Percentiles rank a stretch among this genome's conserved stretches.
phyloP scores from a whole-genome alignment of 768 basidiomycete genomes.

The Goffeauzyma gilvescens region DNA sequence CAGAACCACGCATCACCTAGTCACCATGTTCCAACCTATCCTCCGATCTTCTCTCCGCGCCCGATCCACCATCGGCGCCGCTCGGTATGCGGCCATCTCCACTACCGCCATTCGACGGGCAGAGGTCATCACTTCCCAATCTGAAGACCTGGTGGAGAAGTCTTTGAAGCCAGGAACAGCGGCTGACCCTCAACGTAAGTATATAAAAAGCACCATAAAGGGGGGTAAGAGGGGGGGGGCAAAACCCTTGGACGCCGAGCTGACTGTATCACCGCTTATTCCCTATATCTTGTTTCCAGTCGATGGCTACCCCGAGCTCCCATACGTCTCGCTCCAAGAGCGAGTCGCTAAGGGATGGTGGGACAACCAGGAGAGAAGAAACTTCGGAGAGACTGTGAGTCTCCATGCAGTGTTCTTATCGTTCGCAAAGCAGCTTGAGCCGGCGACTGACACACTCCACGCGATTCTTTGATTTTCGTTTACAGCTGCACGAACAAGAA shows the following conservation, averaged over 20 bases:
- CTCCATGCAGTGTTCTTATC: too few species aligned
- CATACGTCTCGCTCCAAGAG: slow-evolving; percentile 26
- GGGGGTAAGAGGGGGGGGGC: too few species aligned
- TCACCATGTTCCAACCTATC: neutral
- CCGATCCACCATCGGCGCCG: neutral
- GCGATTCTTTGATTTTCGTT: too few species aligned
- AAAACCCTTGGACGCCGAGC: too few species aligned
- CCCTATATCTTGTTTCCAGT: slow-evolving; percentile 15
- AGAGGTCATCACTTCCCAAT: slow-evolving; percentile 1
- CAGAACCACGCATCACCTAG: neutral
- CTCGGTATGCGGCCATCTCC: neutral
- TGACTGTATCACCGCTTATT: neutral
- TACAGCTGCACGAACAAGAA: slow-evolving; percentile 34
- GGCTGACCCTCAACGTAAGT: slow-evolving; percentile 29
- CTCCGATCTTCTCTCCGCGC: neutral
- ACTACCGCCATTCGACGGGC: slow-evolving; percentile 4
- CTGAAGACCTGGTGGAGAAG: slow-evolving; percentile 4
- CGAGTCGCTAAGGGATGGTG: slow-evolving; percentile 32
- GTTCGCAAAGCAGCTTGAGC: neutral
- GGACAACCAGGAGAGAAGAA: slow-evolving; percentile 34
- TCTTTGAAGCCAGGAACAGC: slow-evolving; percentile 1
- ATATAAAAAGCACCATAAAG: too few species aligned
- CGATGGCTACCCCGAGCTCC: slow-evolving; percentile 33
- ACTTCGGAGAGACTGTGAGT: slow-evolving; percentile 34
- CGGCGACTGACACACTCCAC: neutral